Conservation (phyloP, 768 basidiomycete genomes). For the Phylloporus sp. region DNA sequence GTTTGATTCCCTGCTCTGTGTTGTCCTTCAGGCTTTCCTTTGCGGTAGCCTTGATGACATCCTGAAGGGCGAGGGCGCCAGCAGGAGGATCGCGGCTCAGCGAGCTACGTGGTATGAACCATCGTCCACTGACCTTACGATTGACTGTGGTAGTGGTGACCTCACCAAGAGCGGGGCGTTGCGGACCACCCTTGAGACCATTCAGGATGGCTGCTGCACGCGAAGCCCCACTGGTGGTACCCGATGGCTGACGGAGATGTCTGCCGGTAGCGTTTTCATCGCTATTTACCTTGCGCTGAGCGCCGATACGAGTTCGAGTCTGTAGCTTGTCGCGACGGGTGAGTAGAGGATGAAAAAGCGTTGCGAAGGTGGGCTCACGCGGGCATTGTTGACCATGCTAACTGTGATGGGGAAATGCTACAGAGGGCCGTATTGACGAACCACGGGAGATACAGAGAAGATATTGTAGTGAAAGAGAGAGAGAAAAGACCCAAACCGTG, state of each 20-base stretch:
- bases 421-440: conserved; percentile 16
- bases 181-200: conserved; percentile 50
- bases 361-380: conserved; percentile 41
- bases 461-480: conserved; percentile 33
- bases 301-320: conserved; percentile 58
- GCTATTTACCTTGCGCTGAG: conserved; percentile 63
- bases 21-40: conserved; percentile 58
- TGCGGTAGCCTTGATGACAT: conserved; percentile 45
- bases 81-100: neutral
- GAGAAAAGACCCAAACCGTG: conserved; percentile 27
- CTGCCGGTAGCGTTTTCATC: conserved; percentile 77
- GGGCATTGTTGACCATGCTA: conserved; percentile 57
- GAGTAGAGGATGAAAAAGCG: neutral
- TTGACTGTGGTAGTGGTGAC: conserved; percentile 77
- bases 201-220: conserved; percentile 43
- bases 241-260: conserved; percentile 62
- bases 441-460: conserved; percentile 19
- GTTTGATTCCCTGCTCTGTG: conserved; percentile 48
- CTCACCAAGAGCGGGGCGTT: conserved; percentile 75
- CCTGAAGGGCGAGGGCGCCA: conserved; percentile 17
- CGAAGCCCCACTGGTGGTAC: conserved; percentile 43
- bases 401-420: conserved; percentile 23
- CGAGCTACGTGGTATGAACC: neutral
- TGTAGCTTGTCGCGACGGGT: conserved; percentile 46
- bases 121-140: conserved; percentile 54